These are phyloP conservation scores for Barnettozyma wickerhamii DNA, from an alignment of 805 yeast genomes.

Conservation along the genomic window DNA sequence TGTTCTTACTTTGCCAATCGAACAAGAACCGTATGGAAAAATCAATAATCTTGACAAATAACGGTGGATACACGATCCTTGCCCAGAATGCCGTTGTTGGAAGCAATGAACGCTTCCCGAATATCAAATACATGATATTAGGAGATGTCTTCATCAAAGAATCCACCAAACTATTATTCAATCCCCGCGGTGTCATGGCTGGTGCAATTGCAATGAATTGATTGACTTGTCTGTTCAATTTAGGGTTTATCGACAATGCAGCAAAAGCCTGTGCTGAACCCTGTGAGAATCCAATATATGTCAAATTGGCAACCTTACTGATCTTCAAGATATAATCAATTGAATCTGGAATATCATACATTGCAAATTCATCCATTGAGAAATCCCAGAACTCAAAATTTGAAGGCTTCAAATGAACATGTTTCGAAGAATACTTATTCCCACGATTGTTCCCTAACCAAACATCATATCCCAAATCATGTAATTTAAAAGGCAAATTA, in stretches of 20 bases:
- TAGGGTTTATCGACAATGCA: conserved; percentile 60
- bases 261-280: conserved; percentile 95
- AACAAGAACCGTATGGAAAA: conserved; percentile 55
- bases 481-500: conserved; percentile 69
- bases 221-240: conserved; percentile 50
- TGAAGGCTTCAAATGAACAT: conserved; percentile 19
- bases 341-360: conserved; percentile 83
- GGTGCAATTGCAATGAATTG: conserved; percentile 84
- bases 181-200: conserved; percentile 87
- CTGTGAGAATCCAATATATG: conserved; percentile 87
- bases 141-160: conserved; percentile 69
- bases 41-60: conserved; percentile 66
- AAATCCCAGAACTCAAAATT: conserved; percentile 76
- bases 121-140: conserved; percentile 58
- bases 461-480: conserved; percentile 85
- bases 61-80: conserved; percentile 64
- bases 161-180: conserved; percentile 72
- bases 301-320: conserved; percentile 41
- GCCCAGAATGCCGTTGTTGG: conserved; percentile 77
- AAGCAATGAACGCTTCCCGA: conserved; percentile 70
- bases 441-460: conserved; percentile 94
- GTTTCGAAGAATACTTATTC: conserved; percentile 70
- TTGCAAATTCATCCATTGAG: conserved; percentile 86
- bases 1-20: conserved; percentile 67
- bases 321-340: conserved; percentile 63